phyloP scores from a whole-genome alignment of 2,329 filamentous ascomycete genomes.

The Colletotrichum tropicale region DNA sequence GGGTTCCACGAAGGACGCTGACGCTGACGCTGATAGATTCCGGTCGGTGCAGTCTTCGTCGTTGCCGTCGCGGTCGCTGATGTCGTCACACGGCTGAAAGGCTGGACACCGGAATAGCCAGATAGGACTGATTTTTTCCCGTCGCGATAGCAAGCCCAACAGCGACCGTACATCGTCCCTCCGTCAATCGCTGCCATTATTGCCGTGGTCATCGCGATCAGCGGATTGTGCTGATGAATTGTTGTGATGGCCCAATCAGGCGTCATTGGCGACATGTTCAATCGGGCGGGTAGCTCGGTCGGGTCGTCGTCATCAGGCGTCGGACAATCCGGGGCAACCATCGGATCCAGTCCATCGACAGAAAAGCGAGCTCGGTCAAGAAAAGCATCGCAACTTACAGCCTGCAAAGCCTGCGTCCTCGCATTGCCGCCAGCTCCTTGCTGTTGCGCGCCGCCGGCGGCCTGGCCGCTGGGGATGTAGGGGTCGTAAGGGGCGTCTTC shows the following conservation, averaged over 20 bases:
- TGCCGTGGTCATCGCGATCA: neutral
- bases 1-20: neutral
- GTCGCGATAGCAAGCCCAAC: neutral
- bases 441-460: conserved; percentile 40
- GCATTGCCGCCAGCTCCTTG: conserved; percentile 50
- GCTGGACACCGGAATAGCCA: neutral
- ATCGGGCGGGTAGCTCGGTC: conserved; percentile 2
- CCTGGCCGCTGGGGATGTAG: conserved; percentile 78
- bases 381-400: conserved; percentile 65
- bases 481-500: conserved; percentile 79
- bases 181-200: neutral
- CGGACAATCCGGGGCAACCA: neutral
- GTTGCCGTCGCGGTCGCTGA: neutral
- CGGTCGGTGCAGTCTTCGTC: neutral
- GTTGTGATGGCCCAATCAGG: neutral
- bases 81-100: neutral
- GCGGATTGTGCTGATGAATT: neutral
- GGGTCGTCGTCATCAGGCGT: conserved; percentile 16
- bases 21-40: neutral
- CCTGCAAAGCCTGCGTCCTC: conserved; percentile 74
- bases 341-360: neutral
- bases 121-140: neutral
- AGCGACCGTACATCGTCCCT: neutral
- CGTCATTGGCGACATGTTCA: conserved; percentile 5
- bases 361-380: neutral